These are phyloP conservation scores for Colletotrichum tamarilloi DNA, from an alignment of 2,329 filamentous ascomycete genomes.

Conservation along the genomic window DNA sequence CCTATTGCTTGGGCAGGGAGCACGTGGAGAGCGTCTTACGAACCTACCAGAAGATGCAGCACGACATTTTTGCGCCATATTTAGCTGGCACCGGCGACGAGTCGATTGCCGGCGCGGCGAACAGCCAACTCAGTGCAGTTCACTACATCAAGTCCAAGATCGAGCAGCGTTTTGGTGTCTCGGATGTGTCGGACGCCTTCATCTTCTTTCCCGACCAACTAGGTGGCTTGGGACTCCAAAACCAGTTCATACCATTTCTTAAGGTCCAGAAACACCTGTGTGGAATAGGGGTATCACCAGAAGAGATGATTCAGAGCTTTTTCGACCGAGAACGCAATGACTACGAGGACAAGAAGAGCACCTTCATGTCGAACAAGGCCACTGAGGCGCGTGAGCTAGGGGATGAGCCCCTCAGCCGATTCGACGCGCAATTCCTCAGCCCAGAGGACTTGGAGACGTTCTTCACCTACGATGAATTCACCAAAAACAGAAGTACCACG, in stretches of 20 bases:
- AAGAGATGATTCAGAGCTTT: background rate
- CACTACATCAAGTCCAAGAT: conserved; percentile 45
- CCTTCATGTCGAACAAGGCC: background rate
- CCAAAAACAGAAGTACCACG: background rate
- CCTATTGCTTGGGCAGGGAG: conserved; percentile 55
- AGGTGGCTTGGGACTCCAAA: conserved; percentile 58
- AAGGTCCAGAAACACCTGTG: conserved; percentile 45
- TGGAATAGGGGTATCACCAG: background rate
- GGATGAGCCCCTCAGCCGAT: background rate
- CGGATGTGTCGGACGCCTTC: conserved; percentile 56
- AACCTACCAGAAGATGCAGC: conserved; percentile 54
- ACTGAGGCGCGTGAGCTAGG: background rate
- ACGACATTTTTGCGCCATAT: conserved; percentile 46
- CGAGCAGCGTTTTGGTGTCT: conserved; percentile 46
- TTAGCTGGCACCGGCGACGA: conserved; percentile 23
- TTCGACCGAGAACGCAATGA: background rate
- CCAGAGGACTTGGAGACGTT: background rate
- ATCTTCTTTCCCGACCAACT: conserved; percentile 58
- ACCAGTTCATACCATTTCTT: conserved; percentile 56
- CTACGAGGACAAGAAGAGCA: background rate
- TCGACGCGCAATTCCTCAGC: background rate
- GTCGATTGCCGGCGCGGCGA: background rate
- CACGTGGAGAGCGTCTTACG: conserved; percentile 56
- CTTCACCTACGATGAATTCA: background rate
- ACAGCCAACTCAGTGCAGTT: conserved; percentile 38